Base-by-base conservation (phyloP, 192 early-diverging fungal species). In the Coemansia sp. region DNA sequence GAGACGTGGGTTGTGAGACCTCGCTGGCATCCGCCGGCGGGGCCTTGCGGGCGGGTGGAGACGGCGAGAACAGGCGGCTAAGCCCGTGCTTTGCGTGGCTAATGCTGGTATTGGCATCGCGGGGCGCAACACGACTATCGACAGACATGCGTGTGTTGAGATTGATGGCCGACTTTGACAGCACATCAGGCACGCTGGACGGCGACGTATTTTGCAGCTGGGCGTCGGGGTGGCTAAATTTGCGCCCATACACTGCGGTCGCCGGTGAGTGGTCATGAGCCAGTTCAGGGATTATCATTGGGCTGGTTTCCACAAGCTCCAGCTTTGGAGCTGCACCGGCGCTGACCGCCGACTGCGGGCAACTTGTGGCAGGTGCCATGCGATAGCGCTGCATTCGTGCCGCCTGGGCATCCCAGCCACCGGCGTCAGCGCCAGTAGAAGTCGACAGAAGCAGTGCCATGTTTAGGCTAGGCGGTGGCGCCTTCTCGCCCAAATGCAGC, bases 161-260 rank as follows among this genome's bases (percentile, higher is more conserved):
- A 34, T 59, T 66, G 23, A 64, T 53, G 1, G 64, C 56, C 0
- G 70, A 74, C 15, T 67, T 66, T 7, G 70, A 74, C 26, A 74
- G 19, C 4, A 62, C 30, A n/a, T 58, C 64, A 0, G 70, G 60
- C 21, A 64, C 59, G 29, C 40, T 46, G 4, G 41, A 38, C 5
- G 56, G 70, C 27, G 60, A 46, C 8, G 64, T 39, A 3, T 39
- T 46, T 21, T 55, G 39, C 8, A 65, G 51, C 53, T 66, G 43
- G 2, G 48, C 41, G 9, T 74, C 60, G 17, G 63, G 70, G 2
- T 74, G 70, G 38, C 64, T 67, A 17, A 67, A 61, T 50, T 74
- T 74, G 60, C 70, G 70, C 3, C 23, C 41, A 51, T 51, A 63
- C n/a, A 17, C 31, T 22, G 40, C n/a, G 32, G 50, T 30, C 36